phyloP scores from a whole-genome alignment of 2,329 filamentous ascomycete species.

The Ceratocystis huliohia region DNA sequence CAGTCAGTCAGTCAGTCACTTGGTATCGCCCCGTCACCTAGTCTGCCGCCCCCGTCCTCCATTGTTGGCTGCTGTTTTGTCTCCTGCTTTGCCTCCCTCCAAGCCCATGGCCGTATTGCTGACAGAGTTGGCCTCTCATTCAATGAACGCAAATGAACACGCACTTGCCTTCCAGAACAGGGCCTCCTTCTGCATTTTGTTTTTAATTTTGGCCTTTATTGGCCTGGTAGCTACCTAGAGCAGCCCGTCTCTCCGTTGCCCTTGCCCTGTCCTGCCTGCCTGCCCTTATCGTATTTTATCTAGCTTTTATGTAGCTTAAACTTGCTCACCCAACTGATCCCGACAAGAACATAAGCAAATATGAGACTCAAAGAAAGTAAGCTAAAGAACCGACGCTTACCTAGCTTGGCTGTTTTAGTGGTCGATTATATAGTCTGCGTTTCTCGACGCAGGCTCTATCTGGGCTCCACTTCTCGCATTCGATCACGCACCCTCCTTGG shows the following conservation, averaged over 20 bases:
- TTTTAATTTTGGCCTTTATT: background rate
- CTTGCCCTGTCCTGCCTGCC: background rate
- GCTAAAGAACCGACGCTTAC: background rate
- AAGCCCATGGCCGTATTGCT: background rate
- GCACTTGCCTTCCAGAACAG: background rate
- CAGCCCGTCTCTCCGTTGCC: background rate
- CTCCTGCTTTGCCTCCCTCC: background rate
- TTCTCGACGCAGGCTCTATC: background rate
- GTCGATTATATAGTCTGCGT: background rate
- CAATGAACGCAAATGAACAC: background rate
- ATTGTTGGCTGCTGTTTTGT: background rate
- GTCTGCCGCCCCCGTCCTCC: background rate
- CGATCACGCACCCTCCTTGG: background rate
- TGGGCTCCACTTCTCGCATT: background rate
- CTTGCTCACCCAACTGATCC: background rate
- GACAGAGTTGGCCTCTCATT: background rate
- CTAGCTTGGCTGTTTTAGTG: background rate
- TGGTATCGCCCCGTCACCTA: background rate
- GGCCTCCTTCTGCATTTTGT: background rate
- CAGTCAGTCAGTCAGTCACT: background rate
- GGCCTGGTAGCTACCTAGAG: too few species aligned
- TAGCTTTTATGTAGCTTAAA: background rate
- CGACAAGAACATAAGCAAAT: background rate
- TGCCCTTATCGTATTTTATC: background rate
- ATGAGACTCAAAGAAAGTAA: background rate